These are phyloP conservation scores for Candida loeiensis DNA, from an alignment of 805 yeast species.

Conservation along the genomic window DNA sequence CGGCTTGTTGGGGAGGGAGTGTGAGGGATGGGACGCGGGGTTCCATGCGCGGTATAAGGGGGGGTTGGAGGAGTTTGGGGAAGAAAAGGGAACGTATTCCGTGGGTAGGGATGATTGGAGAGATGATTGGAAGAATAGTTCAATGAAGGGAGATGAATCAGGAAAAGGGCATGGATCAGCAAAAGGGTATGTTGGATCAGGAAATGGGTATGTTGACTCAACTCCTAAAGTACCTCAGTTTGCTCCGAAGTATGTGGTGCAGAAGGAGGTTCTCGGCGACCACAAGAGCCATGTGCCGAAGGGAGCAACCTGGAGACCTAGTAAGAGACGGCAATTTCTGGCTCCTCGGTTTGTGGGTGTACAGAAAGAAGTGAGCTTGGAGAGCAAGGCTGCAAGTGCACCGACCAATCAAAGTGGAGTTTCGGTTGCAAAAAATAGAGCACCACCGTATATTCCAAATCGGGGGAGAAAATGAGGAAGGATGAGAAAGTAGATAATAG, in stretches of 20 bases:
- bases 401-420: too few species aligned
- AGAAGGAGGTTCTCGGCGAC: not conserved
- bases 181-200: too few species aligned
- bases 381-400: too few species aligned
- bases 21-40: conserved; percentile 10
- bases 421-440: conserved; percentile 15
- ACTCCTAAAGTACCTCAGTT: not conserved
- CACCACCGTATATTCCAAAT: conserved; percentile 34
- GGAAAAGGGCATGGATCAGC: too few species aligned
- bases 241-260: not conserved
- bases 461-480: conserved; percentile 11
- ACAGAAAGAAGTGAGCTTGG: not conserved
- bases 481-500: not conserved
- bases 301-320: not conserved
- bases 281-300: not conserved
- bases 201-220: too few species aligned
- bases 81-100: not conserved
- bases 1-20: conserved; percentile 12
- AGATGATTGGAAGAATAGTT: not conserved
- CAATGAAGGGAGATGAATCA: too few species aligned
- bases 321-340: conserved; percentile 2
- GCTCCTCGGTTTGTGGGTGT: conserved; percentile 6
- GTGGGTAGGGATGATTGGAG: not conserved
- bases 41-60: conserved; percentile 15
- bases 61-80: conserved; percentile 11